Evolutionary conservation across 2,329 filamentous ascomycete species (phyloP).

Genomic region (Curvularia lunata): DNA sequence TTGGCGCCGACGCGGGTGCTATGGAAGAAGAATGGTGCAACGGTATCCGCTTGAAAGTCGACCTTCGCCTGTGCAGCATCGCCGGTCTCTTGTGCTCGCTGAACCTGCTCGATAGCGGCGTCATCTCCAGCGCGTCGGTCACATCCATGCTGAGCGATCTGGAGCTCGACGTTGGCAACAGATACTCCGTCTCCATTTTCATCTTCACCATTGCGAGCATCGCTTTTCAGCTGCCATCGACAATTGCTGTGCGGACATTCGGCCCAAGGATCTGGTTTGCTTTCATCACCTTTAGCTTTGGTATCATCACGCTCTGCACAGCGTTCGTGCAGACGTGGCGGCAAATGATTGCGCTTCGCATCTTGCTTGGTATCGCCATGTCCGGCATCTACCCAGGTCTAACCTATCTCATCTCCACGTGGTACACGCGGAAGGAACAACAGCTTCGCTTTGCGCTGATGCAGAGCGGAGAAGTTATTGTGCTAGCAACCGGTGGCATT

Average conservation of each 20-base stretch:
- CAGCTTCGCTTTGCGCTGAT: slow-evolving; percentile 70
- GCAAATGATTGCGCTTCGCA: slow-evolving; percentile 71
- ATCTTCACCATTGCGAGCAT: slow-evolving; percentile 75
- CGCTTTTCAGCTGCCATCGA: slow-evolving; percentile 71
- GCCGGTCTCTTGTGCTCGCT: slow-evolving; percentile 73
- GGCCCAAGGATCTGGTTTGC: slow-evolving; percentile 70
- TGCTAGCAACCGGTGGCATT: slow-evolving; percentile 69
- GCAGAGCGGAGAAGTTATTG: slow-evolving; percentile 68
- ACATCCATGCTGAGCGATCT: slow-evolving; percentile 71
- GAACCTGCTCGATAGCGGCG: slow-evolving; percentile 72
- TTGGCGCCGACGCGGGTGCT: slow-evolving; percentile 12
- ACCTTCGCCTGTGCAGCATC: slow-evolving; percentile 72
- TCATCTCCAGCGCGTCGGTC: slow-evolving; percentile 72
- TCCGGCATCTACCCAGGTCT: slow-evolving; percentile 51
- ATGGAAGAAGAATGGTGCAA: slow-evolving; percentile 49
- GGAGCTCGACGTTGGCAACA: slow-evolving; percentile 64
- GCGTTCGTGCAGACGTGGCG: slow-evolving; percentile 71
- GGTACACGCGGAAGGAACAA: slow-evolving; percentile 69
- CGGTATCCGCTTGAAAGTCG: slow-evolving; percentile 66
- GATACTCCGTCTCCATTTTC: slow-evolving; percentile 74
- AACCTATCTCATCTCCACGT: slow-evolving; percentile 65
- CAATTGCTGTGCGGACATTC: slow-evolving; percentile 68
- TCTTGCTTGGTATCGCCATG: slow-evolving; percentile 70
- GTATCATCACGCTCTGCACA: slow-evolving; percentile 70
- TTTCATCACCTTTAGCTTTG: slow-evolving; percentile 65